Evolutionary conservation across 2,329 filamentous ascomycete genomes (phyloP), one percentile per base, ranked within the genome.

Genomic region (Colletotrichum sansevieriae): DNA sequence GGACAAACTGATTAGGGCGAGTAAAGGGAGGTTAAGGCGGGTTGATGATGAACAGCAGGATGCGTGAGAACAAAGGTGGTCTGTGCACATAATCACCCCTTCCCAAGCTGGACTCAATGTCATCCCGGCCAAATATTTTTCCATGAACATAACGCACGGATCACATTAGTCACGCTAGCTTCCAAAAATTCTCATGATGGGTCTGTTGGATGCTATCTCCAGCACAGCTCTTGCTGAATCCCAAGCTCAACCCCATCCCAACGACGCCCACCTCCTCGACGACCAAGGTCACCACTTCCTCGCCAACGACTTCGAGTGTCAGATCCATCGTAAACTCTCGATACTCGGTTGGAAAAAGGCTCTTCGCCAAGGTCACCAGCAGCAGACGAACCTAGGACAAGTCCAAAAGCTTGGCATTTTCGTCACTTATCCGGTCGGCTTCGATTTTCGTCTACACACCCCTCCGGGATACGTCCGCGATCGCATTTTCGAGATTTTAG

Each of bases 121-220:
- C 62, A 61, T 68, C 4, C 11, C 65, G 62, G 65, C n/a, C 15
- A n/a, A 68, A 60, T 33, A 4, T 10, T 68, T 8, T 43, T 68
- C 63, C 65, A 33, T 3, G 5, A 8, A 15, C 0, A 0, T 5
- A 7, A 6, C 33, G 65, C 65, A 65, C 55, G 55, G 65, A 65
- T 47, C 65, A 65, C 1, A 1, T 5, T 25, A 54, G 41, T 35
- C 12, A 65, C 65, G 61, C 65, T 65, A 68, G 54, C 62, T 49
- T 51, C 65, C 65, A 68, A 68, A 68, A 68, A 60, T 68, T 68
- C 65, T 68, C 65, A 68, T 68, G 62, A 68, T 65, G 65, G 65
- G 62, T 65, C 62, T 47, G 29, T 39, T 52, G 33, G 20, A 33
- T 49, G 41, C 46, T 65, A 51, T 33, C 46, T 59, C 55, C 54